Evolutionary conservation across 2,329 filamentous ascomycete genomes (phyloP).

Genomic region (Fusarium pilosicola): DNA sequence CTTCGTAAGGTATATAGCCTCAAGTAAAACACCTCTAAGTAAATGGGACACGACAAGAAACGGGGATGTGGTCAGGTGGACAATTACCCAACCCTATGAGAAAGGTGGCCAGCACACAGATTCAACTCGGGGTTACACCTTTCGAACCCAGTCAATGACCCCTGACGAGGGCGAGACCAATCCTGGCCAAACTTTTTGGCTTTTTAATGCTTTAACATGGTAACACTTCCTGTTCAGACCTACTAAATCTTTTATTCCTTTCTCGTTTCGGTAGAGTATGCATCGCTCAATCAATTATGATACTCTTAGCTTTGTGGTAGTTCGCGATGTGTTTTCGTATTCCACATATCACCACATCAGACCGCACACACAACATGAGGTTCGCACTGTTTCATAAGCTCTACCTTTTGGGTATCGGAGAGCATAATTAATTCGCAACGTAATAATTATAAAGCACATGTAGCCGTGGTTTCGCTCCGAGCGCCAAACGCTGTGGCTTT

Average conservation of each 20-base stretch:
- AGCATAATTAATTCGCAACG: rapidly evolving
- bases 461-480: neutral
- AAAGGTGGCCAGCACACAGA: neutral
- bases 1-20: neutral
- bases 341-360: neutral
- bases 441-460: neutral
- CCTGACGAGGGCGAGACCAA: neutral
- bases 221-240: neutral
- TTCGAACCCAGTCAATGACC: neutral
- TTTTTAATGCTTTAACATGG: neutral
- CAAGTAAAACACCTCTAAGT: neutral
- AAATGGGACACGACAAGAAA: neutral
- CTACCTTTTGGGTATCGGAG: rapidly evolving
- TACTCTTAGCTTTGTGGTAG: no score
- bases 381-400: neutral
- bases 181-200: neutral
- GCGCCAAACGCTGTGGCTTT: neutral
- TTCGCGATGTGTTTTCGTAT: neutral
- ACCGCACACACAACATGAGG: neutral
- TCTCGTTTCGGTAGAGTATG: rapidly evolving
- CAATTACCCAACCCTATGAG: neutral
- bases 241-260: rapidly evolving
- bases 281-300: rapidly evolving
- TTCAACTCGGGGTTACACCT: neutral
- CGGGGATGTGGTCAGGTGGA: neutral